Percentiles rank a stretch among this genome's conserved stretches.
Conservation (phyloP, 2,329 filamentous ascomycete species). For the Penicillium sp. region DNA sequence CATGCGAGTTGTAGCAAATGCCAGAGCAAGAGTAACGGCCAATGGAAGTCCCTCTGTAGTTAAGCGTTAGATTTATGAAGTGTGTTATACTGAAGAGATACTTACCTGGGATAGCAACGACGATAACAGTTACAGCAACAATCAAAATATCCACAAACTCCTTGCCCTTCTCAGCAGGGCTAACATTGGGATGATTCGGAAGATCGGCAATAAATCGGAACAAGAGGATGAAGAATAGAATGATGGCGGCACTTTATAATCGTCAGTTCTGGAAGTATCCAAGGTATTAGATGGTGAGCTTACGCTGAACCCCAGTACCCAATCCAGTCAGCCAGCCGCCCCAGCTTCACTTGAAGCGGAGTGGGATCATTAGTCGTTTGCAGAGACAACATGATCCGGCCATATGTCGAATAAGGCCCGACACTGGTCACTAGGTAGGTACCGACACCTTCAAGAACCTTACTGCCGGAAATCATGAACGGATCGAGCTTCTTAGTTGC, state of each 20-base stretch:
- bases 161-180: conserved; percentile 73
- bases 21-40: conserved; percentile 73
- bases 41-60: conserved; percentile 66
- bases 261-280: conserved; percentile 7
- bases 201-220: conserved; percentile 79
- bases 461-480: conserved; percentile 77
- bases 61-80: conserved; percentile 37
- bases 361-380: conserved; percentile 73
- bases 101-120: conserved; percentile 67
- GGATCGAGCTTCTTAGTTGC: conserved; percentile 60
- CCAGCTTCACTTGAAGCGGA: conserved; percentile 73
- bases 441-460: conserved; percentile 73
- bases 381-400: conserved; percentile 71
- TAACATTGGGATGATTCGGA: conserved; percentile 45
- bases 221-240: conserved; percentile 81
- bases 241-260: conserved; percentile 57
- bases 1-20: conserved; percentile 76
- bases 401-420: conserved; percentile 70
- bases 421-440: conserved; percentile 73
- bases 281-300: conserved; percentile 4
- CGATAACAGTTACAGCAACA: conserved; percentile 74
- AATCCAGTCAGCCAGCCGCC: conserved; percentile 72
- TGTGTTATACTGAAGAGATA: neutral
- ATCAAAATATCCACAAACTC: conserved; percentile 74
- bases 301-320: conserved; percentile 70